Evolutionary conservation across 2,329 filamentous ascomycete genomes (phyloP).

Genomic region (Scedosporium aurantiacum): DNA sequence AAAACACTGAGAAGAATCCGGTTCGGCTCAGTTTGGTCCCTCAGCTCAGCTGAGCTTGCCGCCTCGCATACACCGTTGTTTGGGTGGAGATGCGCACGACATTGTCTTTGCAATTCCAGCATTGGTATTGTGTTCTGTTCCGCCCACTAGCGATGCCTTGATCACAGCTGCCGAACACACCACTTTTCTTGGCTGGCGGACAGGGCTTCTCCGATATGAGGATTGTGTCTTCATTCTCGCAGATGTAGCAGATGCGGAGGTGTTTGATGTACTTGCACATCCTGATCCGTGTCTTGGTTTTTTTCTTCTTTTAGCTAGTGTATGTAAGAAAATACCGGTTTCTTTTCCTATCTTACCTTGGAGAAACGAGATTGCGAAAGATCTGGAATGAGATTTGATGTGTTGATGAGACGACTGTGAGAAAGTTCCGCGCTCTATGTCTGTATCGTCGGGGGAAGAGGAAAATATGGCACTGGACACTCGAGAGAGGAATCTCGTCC

Average conservation of each 20-base stretch:
- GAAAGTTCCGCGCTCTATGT: no score
- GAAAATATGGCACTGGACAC: no score
- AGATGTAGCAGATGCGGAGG: constrained; percentile 22
- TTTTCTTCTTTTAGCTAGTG: neutral
- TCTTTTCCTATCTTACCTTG: no score
- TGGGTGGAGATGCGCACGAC: constrained; percentile 11
- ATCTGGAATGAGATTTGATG: no score
- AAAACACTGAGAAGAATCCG: neutral
- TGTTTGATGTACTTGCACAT: constrained; percentile 29
- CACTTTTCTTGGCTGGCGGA: constrained; percentile 16
- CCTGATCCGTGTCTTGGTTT: constrained; percentile 8
- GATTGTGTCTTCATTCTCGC: constrained; percentile 22
- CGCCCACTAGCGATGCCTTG: constrained; percentile 18
- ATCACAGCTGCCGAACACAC: constrained; percentile 26
- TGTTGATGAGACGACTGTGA: no score
- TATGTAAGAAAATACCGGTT: neutral
- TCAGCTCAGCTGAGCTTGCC: neutral
- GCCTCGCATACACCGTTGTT: neutral
- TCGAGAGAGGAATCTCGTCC: no score
- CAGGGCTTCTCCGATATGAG: constrained; percentile 26
- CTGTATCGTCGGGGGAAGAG: no score
- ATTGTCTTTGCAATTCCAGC: constrained; percentile 25
- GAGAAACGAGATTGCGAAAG: no score
- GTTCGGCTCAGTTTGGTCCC: neutral
- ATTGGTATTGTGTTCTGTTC: constrained; percentile 19